phyloP scores from a whole-genome alignment of 805 yeast genomes.

The Lipomyces yamanashiensis region DNA sequence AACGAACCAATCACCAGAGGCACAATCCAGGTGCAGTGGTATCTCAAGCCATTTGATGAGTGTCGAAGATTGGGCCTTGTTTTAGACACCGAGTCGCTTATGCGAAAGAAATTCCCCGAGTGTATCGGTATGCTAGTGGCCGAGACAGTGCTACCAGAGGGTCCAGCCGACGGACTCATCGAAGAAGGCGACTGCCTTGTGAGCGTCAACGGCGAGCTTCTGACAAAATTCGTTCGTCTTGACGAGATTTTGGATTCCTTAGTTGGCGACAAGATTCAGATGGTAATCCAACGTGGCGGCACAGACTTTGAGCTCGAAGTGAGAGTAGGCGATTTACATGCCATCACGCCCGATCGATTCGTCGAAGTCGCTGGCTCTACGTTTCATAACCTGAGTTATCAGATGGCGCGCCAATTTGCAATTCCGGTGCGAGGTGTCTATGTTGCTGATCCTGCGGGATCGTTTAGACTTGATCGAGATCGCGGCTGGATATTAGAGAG shows the following conservation, averaged over 20 bases:
- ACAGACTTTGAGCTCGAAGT: conserved; percentile 56
- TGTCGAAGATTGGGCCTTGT: conserved; percentile 86
- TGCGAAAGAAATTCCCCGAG: conserved; percentile 71
- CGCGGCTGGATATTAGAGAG: conserved; percentile 83
- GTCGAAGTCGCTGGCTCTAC: conserved; percentile 86
- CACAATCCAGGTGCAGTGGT: conserved; percentile 90
- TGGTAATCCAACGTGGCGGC: conserved; percentile 78
- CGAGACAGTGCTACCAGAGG: conserved; percentile 77
- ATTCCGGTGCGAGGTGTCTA: conserved; percentile 86
- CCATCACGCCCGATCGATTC: conserved; percentile 79
- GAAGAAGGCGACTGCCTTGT: conserved; percentile 86
- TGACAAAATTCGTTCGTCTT: conserved; percentile 75
- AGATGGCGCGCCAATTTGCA: conserved; percentile 82
- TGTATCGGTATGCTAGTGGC: conserved; percentile 84
- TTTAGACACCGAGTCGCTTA: conserved; percentile 68
- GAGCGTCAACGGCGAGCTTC: conserved; percentile 66
- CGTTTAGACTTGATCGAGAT: conserved; percentile 56
- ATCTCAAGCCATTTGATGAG: conserved; percentile 78
- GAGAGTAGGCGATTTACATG: conserved; percentile 73
- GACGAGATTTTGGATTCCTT: conserved; percentile 79
- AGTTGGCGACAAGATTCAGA: conserved; percentile 61
- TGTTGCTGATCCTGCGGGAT: conserved; percentile 75
- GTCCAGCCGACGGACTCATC: conserved; percentile 75
- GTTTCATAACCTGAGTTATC: conserved; percentile 84
- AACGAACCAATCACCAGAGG: conserved; percentile 74